A percentile compares a stretch with the other conserved stretches of the same genome.
Conservation (phyloP, 176 grass and related monocot species). For the Themeda triandra region DNA sequence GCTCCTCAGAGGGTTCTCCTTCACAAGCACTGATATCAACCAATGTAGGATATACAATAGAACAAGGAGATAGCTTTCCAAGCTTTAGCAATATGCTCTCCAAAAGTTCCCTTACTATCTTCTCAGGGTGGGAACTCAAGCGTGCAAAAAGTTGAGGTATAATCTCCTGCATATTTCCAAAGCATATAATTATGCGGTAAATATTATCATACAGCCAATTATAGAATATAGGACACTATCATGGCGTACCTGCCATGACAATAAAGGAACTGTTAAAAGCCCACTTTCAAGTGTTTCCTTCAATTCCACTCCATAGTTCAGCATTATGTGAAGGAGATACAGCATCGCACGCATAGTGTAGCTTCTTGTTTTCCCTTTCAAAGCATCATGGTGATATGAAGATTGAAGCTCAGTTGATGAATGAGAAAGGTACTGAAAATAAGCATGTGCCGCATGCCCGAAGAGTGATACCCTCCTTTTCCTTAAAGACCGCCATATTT, state of each 20-base stretch:
- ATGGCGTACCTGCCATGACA: conserved; percentile 77
- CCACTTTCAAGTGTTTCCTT: conserved; percentile 69
- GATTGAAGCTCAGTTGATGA: conserved; percentile 64
- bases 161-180: conserved; percentile 69
- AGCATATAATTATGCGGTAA: conserved; percentile 18
- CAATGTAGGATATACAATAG: conserved; percentile 89
- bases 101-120: conserved; percentile 75
- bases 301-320: conserved; percentile 89
- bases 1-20: conserved; percentile 73
- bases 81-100: conserved; percentile 84
- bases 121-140: conserved; percentile 88
- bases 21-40: conserved; percentile 93
- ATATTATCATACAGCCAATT: neutral
- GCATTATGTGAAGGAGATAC: conserved; percentile 83
- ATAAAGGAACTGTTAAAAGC: conserved; percentile 70
- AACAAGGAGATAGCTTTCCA: conserved; percentile 79
- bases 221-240: conserved; percentile 16
- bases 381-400: conserved; percentile 39
- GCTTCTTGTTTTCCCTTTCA: conserved; percentile 66
- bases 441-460: conserved; percentile 80
- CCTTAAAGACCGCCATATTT: conserved; percentile 81
- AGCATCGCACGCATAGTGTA: conserved; percentile 70
- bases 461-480: conserved; percentile 80
- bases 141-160: conserved; percentile 97
- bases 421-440: conserved; percentile 84